These are phyloP conservation scores for Peronospora farinosa DNA, from an alignment of 352 stramenopile species.

Conservation along the genomic window DNA sequence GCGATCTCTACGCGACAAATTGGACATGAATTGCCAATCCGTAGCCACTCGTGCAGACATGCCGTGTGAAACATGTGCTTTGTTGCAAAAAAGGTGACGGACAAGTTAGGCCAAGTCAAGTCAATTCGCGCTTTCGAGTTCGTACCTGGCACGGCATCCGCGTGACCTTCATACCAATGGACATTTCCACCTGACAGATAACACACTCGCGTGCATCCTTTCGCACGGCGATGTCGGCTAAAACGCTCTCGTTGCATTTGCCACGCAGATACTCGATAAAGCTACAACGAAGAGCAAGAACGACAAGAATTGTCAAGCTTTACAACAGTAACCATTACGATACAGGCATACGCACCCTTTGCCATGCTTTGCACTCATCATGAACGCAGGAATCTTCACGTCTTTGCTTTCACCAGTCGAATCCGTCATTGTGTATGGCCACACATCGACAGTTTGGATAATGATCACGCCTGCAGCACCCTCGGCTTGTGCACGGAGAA, in stretches of 20 bases:
- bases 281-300: conserved; percentile 15
- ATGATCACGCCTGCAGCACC: conserved; percentile 58
- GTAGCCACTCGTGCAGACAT: conserved; percentile 74
- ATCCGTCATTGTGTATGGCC: conserved; percentile 83
- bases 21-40: conserved; percentile 78
- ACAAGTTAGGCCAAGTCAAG: conserved; percentile 2
- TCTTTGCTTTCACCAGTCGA: conserved; percentile 53
- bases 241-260: conserved; percentile 19
- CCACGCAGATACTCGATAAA: conserved; percentile 54
- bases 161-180: conserved; percentile 60
- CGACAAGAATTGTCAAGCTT: neutral
- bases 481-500: conserved; percentile 52
- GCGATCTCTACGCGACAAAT: conserved; percentile 74
- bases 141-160: conserved; percentile 64
- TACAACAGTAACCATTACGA: neutral
- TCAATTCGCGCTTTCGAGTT: neutral
- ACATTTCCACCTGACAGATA: conserved; percentile 75
- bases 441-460: conserved; percentile 65
- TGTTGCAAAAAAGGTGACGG: neutral
- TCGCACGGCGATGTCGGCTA: conserved; percentile 48
- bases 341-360: conserved; percentile 32
- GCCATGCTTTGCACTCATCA: conserved; percentile 70
- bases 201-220: conserved; percentile 73
- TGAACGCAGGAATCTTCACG: conserved; percentile 67
- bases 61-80: conserved; percentile 81